Percentiles rank a stretch among this genome's conserved stretches.
These are phyloP conservation scores for Leishmania gerbilli DNA, from an alignment of 208 protist species.

Conservation along the genomic window DNA sequence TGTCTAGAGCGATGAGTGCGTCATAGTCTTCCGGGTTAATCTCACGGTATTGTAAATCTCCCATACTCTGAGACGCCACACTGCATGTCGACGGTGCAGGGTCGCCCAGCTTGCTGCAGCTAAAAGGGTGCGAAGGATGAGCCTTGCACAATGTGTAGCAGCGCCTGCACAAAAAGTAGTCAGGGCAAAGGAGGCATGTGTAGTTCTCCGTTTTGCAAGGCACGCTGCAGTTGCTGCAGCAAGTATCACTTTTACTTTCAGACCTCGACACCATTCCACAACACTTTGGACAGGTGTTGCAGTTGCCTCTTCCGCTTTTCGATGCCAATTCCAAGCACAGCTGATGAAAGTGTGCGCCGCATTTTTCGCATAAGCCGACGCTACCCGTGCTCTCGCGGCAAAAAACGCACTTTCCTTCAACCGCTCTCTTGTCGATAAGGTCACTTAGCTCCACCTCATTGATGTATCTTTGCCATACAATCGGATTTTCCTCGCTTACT, in stretches of 20 bases:
- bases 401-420: slow-evolving; percentile 31
- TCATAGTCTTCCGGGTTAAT: slow-evolving; percentile 87
- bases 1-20: slow-evolving; percentile 56
- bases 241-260: background rate
- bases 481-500: slow-evolving; percentile 38
- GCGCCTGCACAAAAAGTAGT: slow-evolving; percentile 39
- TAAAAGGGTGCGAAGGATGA: slow-evolving; percentile 57
- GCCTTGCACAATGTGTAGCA: slow-evolving; percentile 40
- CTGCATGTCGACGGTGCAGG: no score
- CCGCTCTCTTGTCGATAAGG: slow-evolving; percentile 24
- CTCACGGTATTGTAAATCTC: slow-evolving; percentile 63
- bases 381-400: slow-evolving; percentile 22
- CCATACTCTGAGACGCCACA: slow-evolving; percentile 14
- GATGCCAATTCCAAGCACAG: slow-evolving; percentile 26
- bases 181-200: slow-evolving; percentile 53
- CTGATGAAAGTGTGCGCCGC: slow-evolving; percentile 27
- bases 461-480: slow-evolving; percentile 72
- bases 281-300: background rate
- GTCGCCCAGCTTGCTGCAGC: background rate
- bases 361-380: slow-evolving; percentile 12
- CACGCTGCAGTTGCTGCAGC: slow-evolving; percentile 21
- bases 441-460: slow-evolving; percentile 61
- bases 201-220: slow-evolving; percentile 33
- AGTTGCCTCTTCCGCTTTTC: background rate
- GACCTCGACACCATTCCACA: background rate